Conservation (phyloP, 1,139 yeast species). For the Pichia sp. region DNA sequence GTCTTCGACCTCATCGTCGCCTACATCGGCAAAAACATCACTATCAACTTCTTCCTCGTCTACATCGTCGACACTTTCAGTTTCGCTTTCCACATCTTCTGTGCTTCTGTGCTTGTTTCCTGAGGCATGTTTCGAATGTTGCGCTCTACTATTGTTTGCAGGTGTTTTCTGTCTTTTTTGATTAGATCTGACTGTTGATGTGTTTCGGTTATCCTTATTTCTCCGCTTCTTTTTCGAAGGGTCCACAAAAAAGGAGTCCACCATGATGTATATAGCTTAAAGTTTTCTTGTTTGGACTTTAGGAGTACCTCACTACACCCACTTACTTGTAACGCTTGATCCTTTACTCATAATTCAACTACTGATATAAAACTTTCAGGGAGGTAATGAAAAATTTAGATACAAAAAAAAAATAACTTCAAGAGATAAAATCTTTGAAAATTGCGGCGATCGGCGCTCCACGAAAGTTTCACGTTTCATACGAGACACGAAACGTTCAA, state of each 20-base stretch:
- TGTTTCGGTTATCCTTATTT: conserved; percentile 35
- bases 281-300: not conserved
- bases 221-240: conserved; percentile 54
- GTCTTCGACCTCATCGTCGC: conserved; percentile 34
- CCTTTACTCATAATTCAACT: too few relatives aligned
- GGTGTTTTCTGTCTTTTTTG: conserved; percentile 22
- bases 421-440: not conserved
- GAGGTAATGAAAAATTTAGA: conserved; percentile 1
- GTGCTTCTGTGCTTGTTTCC: conserved; percentile 16
- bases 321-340: too few relatives aligned
- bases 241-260: conserved; percentile 61
- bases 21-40: conserved; percentile 33
- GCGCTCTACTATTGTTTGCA: not conserved
- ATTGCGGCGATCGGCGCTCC: conserved; percentile 1
- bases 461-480: conserved; percentile 8
- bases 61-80: conserved; percentile 21
- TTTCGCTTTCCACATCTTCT: conserved; percentile 16
- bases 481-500: conserved; percentile 2
- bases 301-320: too few relatives aligned
- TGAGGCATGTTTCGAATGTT: conserved; percentile 8
- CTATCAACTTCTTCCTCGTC: conserved; percentile 44
- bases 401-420: conserved; percentile 2
- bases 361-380: not conserved
- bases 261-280: conserved; percentile 32
- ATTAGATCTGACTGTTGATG: conserved; percentile 21